These are phyloP conservation scores for Thielaviopsis musarum DNA, from an alignment of 2,329 filamentous ascomycete species.

Conservation along the genomic window DNA sequence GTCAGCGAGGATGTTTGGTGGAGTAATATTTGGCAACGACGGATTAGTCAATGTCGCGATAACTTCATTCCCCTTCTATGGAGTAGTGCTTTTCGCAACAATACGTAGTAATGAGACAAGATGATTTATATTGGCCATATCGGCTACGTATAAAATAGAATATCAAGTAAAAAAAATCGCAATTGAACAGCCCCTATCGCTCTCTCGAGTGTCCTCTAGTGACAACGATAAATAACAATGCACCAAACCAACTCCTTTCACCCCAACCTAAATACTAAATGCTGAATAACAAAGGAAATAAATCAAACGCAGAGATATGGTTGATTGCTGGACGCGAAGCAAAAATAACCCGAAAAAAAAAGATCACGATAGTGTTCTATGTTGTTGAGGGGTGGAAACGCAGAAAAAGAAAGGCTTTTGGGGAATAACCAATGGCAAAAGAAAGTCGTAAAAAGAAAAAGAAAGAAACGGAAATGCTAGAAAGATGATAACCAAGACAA, in stretches of 20 bases:
- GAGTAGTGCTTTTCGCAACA: too few relatives aligned
- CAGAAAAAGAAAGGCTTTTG: not conserved
- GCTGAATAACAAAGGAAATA: not conserved
- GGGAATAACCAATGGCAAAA: not conserved
- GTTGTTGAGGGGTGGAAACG: not conserved
- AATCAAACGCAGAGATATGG: constrained; percentile 1
- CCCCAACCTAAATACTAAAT: not conserved
- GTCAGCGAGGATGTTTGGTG: too few relatives aligned
- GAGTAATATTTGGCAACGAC: too few relatives aligned
- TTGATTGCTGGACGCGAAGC: not conserved
- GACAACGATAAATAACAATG: too few relatives aligned
- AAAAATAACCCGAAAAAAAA: not conserved
- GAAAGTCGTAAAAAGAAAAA: not conserved
- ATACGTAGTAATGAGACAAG: too few relatives aligned
- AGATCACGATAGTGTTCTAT: not conserved
- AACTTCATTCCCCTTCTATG: too few relatives aligned
- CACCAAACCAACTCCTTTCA: not conserved
- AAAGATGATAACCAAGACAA: not conserved
- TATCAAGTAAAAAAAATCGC: too few relatives aligned
- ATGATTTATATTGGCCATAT: too few relatives aligned
- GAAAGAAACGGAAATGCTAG: not conserved
- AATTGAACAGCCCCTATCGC: too few relatives aligned
- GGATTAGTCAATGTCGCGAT: too few relatives aligned
- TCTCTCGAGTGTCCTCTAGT: too few relatives aligned
- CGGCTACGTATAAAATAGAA: too few relatives aligned